A percentile compares a stretch with the other conserved stretches of the same genome.
These are phyloP conservation scores for Martensiomyces pterosporus DNA, from an alignment of 192 early-diverging fungal species.

Conservation along the genomic window DNA sequence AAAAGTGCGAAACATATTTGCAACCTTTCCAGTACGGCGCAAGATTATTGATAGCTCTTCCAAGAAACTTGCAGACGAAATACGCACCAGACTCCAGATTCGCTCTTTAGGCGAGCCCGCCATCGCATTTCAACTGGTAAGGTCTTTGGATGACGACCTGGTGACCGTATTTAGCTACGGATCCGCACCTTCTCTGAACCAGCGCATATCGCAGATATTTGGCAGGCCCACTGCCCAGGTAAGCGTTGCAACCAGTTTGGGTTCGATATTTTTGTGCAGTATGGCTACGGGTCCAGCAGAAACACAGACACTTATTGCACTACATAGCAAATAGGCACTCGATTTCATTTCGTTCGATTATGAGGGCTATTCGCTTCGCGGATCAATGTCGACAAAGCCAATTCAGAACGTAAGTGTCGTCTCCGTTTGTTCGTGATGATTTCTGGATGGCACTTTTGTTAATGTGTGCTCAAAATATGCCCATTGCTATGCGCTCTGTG, in stretches of 20 bases:
- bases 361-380: conserved; percentile 11
- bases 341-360: conserved; percentile 32
- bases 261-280: background rate
- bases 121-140: conserved; percentile 27
- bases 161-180: conserved; percentile 14
- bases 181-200: conserved; percentile 26
- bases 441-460: no score
- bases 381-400: conserved; percentile 32
- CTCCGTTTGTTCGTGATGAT: no score
- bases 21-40: conserved; percentile 21
- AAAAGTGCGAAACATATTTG: conserved; percentile 30
- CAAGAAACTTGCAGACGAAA: conserved; percentile 5
- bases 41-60: conserved; percentile 12
- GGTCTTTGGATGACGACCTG: background rate
- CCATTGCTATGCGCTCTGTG: no score
- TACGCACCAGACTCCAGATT: conserved; percentile 20
- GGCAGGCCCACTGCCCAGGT: conserved; percentile 19
- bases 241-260: no score
- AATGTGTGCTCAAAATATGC: no score
- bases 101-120: conserved; percentile 22
- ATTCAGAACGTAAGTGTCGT: background rate
- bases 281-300: no score
- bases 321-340: conserved; percentile 3
- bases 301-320: no score
- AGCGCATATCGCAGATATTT: conserved; percentile 28